Evolutionary conservation across 306 rosid species (phyloP).

Genomic region (Castanea sativa): DNA sequence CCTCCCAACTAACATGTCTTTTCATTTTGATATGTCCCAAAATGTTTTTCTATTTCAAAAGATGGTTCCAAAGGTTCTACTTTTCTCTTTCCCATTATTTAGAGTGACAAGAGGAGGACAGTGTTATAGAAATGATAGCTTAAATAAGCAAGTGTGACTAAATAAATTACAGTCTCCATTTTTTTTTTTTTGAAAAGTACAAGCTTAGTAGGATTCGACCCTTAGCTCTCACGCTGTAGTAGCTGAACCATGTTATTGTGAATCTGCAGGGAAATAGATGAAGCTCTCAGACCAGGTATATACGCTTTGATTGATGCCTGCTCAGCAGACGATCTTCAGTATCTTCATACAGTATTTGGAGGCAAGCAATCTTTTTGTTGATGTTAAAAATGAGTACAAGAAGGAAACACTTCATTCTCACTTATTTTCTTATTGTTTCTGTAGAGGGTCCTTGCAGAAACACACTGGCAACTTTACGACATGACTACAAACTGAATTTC

Average conservation of each 20-base stretch:
- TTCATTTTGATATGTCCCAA: neutral
- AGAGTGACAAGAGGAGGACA: neutral
- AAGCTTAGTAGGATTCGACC: neutral
- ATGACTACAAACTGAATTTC: constrained; percentile 67
- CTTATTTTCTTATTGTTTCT: constrained; percentile 19
- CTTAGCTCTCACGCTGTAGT: constrained; percentile 14
- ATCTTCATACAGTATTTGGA: constrained; percentile 87
- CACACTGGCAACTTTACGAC: constrained; percentile 63
- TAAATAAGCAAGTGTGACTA: neutral
- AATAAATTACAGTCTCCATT: neutral
- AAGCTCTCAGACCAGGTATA: constrained; percentile 82
- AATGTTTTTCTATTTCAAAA: neutral
- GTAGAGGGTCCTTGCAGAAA: constrained; percentile 99
- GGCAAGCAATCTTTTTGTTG: constrained; percentile 47
- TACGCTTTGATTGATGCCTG: constrained; percentile 76
- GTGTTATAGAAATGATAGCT: neutral
- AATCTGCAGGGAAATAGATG: constrained; percentile 79
- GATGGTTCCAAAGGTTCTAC: neutral
- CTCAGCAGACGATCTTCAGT: constrained; percentile 82
- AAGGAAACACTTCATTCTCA: constrained; percentile 14
- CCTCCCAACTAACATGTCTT: neutral
- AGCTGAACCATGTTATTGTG: constrained; percentile 21
- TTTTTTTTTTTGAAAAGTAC: neutral
- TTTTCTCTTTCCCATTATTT: neutral
- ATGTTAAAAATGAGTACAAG: constrained; percentile 2